Evolutionary conservation across 768 basidiomycete species (phyloP).

Genomic region (Hydnum rufescens): DNA sequence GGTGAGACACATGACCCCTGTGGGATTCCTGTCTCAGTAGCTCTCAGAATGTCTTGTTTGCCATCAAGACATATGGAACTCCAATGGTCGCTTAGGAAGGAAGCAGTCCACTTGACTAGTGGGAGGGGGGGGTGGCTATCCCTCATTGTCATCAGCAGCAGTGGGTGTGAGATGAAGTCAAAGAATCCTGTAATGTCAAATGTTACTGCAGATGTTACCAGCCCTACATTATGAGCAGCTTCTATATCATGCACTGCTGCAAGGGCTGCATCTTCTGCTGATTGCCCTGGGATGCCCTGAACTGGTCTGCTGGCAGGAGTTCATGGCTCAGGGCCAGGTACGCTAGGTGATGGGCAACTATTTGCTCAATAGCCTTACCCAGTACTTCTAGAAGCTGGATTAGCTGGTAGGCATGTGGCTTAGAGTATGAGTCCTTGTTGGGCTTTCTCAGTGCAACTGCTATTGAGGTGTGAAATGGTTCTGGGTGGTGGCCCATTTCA

Average conservation of each 20-base stretch:
- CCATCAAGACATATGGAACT: background rate
- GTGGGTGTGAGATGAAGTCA: background rate
- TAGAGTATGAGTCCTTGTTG: background rate
- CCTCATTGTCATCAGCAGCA: too few relatives aligned
- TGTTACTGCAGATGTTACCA: background rate
- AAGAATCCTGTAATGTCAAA: background rate
- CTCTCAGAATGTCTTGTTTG: background rate
- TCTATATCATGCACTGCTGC: background rate
- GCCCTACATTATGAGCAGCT: background rate
- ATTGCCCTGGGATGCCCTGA: background rate
- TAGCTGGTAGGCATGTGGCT: background rate
- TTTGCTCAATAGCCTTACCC: background rate
- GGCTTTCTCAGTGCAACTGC: background rate
- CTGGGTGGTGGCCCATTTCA: background rate
- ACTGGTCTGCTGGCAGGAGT: background rate
- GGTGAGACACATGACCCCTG: too few relatives aligned
- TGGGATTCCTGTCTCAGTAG: background rate
- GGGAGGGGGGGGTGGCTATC: background rate
- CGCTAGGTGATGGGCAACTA: background rate
- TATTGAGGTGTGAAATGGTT: background rate
- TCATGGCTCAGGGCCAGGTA: background rate
- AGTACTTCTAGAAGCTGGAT: too few relatives aligned
- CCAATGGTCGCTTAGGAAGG: background rate
- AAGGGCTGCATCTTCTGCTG: background rate
- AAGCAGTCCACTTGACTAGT: background rate